A percentile compares a stretch with the other conserved stretches of the same genome.
Conservation (phyloP, 352 stramenopile genomes). For the Phytopythium kandeliae region DNA sequence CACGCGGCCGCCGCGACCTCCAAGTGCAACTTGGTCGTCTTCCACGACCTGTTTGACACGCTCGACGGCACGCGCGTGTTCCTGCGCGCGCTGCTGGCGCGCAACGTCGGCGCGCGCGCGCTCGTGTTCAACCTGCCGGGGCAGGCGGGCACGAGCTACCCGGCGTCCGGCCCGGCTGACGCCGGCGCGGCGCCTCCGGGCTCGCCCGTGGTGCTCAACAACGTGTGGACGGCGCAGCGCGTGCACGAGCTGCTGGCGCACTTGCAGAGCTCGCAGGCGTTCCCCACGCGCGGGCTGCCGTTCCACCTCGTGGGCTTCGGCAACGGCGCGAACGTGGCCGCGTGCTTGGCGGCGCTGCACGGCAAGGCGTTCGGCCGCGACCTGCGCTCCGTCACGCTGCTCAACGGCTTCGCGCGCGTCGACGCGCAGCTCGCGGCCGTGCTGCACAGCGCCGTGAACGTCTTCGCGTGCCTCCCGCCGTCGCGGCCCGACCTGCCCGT, state of each 20-base stretch:
- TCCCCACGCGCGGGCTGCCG: conserved; percentile 56
- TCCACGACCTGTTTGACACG: conserved; percentile 93
- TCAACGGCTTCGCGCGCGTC: conserved; percentile 83
- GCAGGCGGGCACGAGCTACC: conserved; percentile 76
- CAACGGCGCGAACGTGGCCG: conserved; percentile 83
- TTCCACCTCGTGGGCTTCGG: conserved; percentile 90
- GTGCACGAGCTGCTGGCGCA: conserved; percentile 85
- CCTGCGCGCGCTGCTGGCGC: conserved; percentile 72
- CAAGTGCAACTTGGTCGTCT: conserved; percentile 88
- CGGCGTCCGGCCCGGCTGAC: conserved; percentile 10
- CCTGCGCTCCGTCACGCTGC: conserved; percentile 69
- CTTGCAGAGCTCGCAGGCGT: conserved; percentile 61
- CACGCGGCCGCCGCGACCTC: conserved; percentile 43
- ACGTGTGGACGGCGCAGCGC: conserved; percentile 73
- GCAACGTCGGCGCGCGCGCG: conserved; percentile 75
- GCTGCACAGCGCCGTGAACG: conserved; percentile 74
- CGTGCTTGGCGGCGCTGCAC: conserved; percentile 56
- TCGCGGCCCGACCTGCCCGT: conserved; percentile 81
- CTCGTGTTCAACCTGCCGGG: conserved; percentile 91
- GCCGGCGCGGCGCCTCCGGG: conserved; percentile 13
- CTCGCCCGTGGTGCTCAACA: conserved; percentile 60
- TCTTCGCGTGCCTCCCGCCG: conserved; percentile 80
- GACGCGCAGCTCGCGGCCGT: conserved; percentile 74
- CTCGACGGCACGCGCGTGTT: conserved; percentile 87
- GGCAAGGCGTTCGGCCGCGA: conserved; percentile 35